Evolutionary conservation across 2,329 filamentous ascomycete genomes (phyloP), one percentile per base, ranked within the genome.

Genomic region (Fusarium ambrosium): DNA sequence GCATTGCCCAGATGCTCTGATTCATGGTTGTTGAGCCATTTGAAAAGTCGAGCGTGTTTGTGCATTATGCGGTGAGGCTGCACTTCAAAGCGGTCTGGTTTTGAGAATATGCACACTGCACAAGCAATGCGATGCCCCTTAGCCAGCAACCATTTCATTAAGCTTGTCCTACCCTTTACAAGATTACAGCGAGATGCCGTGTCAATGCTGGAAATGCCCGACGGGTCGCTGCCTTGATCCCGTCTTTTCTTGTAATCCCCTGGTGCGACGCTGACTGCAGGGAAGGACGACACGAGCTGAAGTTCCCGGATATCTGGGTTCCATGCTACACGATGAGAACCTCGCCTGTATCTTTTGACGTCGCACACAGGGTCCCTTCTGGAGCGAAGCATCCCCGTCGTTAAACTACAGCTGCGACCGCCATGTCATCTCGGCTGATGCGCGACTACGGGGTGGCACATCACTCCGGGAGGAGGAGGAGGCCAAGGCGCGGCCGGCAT

Each of bases 261-360:
- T 59, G 60, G 75, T 75, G 75, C 41, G 51, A 76, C 73, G 58
- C 70, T 74, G 70, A 68, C 64, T 60, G 61, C 41, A 67, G 62
- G 53, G 41, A 61, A 20, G 61, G 58, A 58, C 20, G 51, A 59
- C 36, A 37, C 63, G 60, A 66, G 43, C 41, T 53, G 37, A 27
- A 55, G 36, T 66, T 63, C 41, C 63, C 66, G 66, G 59, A 41
- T 48, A 27, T 55, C 55, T 59, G 53, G 51, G 34, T 29, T 20
- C 48, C 34, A 39, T 48, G 39, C 39, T 43, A 43, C 39, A 36
- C n/a, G 20, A 4, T 55, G 16, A 9, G 39, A 43, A 39, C 53
- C 51, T 64, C 64, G 24, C n/a, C 48, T 22, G 29, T 29, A 29
- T 29, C n/a, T 39, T 29, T 41, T 22, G 32, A 37, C 32, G 20